These are phyloP conservation scores for Ceratobasidium sp. DNA, from an alignment of 1,284 basidiomycete genomes.

Conservation along the genomic window DNA sequence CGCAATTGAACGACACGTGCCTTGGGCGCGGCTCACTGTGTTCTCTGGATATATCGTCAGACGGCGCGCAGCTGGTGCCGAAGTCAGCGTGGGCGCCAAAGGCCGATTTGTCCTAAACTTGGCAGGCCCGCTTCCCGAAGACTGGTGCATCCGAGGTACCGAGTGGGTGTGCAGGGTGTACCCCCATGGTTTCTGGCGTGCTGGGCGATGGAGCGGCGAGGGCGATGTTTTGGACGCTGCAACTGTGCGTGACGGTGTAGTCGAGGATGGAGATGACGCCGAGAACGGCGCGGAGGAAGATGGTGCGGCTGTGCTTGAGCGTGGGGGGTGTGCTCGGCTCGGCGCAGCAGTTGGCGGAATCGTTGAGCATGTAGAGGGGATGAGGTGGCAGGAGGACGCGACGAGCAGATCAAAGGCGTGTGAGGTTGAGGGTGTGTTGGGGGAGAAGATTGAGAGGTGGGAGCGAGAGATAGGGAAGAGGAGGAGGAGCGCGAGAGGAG, in stretches of 20 bases:
- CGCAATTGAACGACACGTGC: slow-evolving; percentile 80
- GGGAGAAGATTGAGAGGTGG: slow-evolving; percentile 79
- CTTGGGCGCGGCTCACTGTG: slow-evolving; percentile 82
- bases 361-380: slow-evolving; percentile 79
- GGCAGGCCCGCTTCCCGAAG: slow-evolving; percentile 82
- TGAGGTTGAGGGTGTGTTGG: slow-evolving; percentile 76
- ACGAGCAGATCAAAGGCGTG: slow-evolving; percentile 72
- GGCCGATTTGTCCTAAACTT: slow-evolving; percentile 59
- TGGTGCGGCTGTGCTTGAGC: slow-evolving; percentile 54
- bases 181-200: slow-evolving; percentile 90
- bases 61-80: slow-evolving; percentile 48
- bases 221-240: slow-evolving; percentile 81
- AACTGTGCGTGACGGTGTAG: slow-evolving; percentile 80
- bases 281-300: slow-evolving; percentile 67
- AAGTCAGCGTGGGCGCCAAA: slow-evolving; percentile 61
- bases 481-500: slow-evolving; percentile 77
- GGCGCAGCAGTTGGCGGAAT: slow-evolving; percentile 79
- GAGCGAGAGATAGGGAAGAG: slow-evolving; percentile 71
- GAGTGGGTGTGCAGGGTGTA: slow-evolving; percentile 93
- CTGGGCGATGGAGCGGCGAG: slow-evolving; percentile 71
- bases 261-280: slow-evolving; percentile 71
- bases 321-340: slow-evolving; percentile 78
- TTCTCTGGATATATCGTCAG: slow-evolving; percentile 76
- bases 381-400: slow-evolving; percentile 71
- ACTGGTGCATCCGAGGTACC: slow-evolving; percentile 96